Conservation (phyloP, 2,329 filamentous ascomycete genomes). For the Fusarium burgessii region DNA sequence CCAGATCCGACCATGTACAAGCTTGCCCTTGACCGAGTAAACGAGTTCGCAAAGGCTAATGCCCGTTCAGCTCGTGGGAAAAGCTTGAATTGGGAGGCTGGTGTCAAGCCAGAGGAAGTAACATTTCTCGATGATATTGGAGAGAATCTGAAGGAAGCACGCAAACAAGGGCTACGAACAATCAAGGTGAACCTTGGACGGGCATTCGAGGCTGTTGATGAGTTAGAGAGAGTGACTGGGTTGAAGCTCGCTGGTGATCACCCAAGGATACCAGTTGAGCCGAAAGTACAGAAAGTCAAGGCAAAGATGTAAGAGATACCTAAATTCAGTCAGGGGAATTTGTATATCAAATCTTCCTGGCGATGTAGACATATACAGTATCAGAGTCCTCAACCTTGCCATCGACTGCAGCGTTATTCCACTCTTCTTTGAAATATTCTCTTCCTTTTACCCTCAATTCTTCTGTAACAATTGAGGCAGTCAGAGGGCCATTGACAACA, state of each 20-base stretch:
- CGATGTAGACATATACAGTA: conserved; percentile 49
- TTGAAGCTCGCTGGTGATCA: conserved; percentile 69
- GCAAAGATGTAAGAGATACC: conserved; percentile 56
- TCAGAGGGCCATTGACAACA: conserved; percentile 38
- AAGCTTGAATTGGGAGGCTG: conserved; percentile 58
- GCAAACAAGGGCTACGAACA: conserved; percentile 79
- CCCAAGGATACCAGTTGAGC: conserved; percentile 61
- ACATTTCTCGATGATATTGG: conserved; percentile 96
- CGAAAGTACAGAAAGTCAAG: conserved; percentile 50
- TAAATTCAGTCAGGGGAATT: too few relatives aligned
- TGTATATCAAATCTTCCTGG: conserved; percentile 30
- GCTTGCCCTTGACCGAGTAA: conserved; percentile 74
- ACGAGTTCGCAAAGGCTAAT: conserved; percentile 70
- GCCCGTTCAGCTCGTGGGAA: conserved; percentile 54
- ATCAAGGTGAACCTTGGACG: conserved; percentile 86
- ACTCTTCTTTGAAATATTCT: conserved; percentile 48
- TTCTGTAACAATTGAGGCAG: conserved; percentile 29
- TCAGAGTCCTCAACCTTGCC: conserved; percentile 47
- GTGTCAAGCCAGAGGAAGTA: conserved; percentile 74
- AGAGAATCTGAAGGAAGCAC: conserved; percentile 87
- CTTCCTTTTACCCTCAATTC: conserved; percentile 43
- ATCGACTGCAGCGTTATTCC: conserved; percentile 47
- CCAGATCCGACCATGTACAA: conserved; percentile 86
- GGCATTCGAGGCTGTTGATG: conserved; percentile 82
- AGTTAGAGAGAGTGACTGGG: conserved; percentile 81